These are phyloP conservation scores for Tuber borchii DNA, from an alignment of 495 filamentous ascomycete species.

Conservation along the genomic window DNA sequence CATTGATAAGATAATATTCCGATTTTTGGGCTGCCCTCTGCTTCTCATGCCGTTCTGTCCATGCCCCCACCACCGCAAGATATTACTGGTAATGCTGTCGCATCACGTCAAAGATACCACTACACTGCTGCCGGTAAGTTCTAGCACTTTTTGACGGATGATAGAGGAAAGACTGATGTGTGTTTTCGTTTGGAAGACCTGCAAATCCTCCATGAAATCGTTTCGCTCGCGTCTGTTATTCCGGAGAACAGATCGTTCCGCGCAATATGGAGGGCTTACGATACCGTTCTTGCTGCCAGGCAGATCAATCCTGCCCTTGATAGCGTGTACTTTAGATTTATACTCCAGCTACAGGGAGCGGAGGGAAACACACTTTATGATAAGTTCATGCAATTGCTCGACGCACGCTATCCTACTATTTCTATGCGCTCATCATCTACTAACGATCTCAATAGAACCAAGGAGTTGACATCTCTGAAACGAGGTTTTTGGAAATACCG, in stretches of 20 bases:
- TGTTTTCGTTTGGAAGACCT: constrained; percentile 23
- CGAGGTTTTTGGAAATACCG: constrained; percentile 33
- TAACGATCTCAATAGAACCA: constrained; percentile 12
- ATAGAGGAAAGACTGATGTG: background rate
- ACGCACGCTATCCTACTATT: constrained; percentile 7
- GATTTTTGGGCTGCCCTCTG: background rate
- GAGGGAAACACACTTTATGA: constrained; percentile 31
- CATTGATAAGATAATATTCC: constrained; percentile 1
- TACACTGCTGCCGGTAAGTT: constrained; percentile 30
- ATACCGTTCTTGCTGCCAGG: constrained; percentile 37
- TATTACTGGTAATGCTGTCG: constrained; percentile 35
- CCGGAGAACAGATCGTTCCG: constrained; percentile 34
- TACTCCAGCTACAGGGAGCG: constrained; percentile 33
- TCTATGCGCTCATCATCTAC: background rate
- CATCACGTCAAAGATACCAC: constrained; percentile 33
- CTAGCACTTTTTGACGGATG: background rate
- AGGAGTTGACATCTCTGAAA: constrained; percentile 28
- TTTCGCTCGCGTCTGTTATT: constrained; percentile 38
- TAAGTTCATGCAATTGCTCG: constrained; percentile 36
- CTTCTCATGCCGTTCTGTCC: constrained; percentile 17
- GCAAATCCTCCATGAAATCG: constrained; percentile 41
- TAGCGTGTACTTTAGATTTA: constrained; percentile 37
- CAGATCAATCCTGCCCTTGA: constrained; percentile 37
- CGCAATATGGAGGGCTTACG: constrained; percentile 38
- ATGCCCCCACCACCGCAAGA: constrained; percentile 34